Evolutionary conservation across 495 filamentous ascomycete genomes (phyloP).

Genomic region (Neurospora tetrasperma): DNA sequence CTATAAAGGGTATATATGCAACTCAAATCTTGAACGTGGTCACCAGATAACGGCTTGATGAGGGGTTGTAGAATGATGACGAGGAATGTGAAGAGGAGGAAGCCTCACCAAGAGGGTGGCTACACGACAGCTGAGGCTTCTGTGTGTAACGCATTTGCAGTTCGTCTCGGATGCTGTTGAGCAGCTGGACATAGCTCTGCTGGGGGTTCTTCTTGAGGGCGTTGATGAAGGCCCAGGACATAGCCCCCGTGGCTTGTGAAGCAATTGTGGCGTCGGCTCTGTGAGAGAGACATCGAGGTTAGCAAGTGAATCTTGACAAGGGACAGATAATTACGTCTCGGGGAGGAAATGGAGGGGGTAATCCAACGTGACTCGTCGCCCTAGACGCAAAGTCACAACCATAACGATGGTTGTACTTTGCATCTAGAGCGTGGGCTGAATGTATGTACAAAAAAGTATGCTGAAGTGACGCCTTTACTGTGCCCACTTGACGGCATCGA

Average conservation of each 20-base stretch:
- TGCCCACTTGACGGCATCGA: neutral
- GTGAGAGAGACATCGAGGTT: neutral
- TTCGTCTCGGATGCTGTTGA: constrained; percentile 93
- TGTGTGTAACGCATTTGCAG: constrained; percentile 81
- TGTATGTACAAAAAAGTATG: constrained; percentile 3
- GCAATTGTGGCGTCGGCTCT: constrained; percentile 56
- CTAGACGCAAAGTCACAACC: constrained; percentile 37
- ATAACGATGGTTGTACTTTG: constrained; percentile 20
- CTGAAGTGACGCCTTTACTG: constrained; percentile 7
- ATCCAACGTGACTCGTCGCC: constrained; percentile 47
- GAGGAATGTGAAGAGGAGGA: constrained; percentile 3
- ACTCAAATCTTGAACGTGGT: constrained; percentile 20
- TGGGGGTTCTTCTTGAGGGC: constrained; percentile 95
- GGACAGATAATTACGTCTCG: neutral
- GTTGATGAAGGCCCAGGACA: constrained; percentile 95
- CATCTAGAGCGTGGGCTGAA: constrained; percentile 30
- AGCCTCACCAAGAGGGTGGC: constrained; percentile 76
- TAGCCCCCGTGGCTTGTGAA: constrained; percentile 88
- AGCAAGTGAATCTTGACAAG: constrained; percentile 14
- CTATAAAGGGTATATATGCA: neutral
- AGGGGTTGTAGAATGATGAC: neutral
- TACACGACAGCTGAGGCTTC: constrained; percentile 94
- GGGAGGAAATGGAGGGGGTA: constrained; percentile 3
- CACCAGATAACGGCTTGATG: constrained; percentile 11
- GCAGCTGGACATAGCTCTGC: constrained; percentile 91